Conservation (phyloP, 805 yeast species). For the Myxozyma sirexii region DNA sequence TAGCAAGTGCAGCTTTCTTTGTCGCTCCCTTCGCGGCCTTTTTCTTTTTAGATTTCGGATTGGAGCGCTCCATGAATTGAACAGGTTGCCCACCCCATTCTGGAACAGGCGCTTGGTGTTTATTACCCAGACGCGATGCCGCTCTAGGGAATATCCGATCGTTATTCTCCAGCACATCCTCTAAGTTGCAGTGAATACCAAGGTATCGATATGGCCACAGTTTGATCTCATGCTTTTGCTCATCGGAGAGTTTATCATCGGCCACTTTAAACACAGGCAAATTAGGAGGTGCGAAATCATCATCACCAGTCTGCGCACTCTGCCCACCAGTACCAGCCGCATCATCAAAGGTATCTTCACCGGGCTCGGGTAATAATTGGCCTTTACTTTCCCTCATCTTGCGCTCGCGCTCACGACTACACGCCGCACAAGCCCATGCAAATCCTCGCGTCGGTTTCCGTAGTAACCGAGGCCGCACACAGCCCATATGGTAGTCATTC, state of each 20-base stretch:
- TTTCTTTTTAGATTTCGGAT: slow-evolving; percentile 39
- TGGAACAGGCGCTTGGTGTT: slow-evolving; percentile 62
- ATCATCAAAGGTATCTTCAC: slow-evolving; percentile 18
- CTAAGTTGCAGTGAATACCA: slow-evolving; percentile 72
- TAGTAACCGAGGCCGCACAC: slow-evolving; percentile 81
- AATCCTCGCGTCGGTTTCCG: slow-evolving; percentile 84
- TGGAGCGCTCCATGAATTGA: slow-evolving; percentile 46
- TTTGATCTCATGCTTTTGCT: slow-evolving; percentile 38
- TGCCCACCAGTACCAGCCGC: background rate
- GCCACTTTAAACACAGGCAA: slow-evolving; percentile 38
- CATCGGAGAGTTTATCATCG: slow-evolving; percentile 35
- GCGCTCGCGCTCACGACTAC: slow-evolving; percentile 64
- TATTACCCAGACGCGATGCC: slow-evolving; percentile 71
- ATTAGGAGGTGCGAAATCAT: slow-evolving; percentile 10
- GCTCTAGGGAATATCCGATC: slow-evolving; percentile 83
- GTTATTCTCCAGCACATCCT: slow-evolving; percentile 74
- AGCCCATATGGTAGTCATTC: slow-evolving; percentile 71
- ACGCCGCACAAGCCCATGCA: slow-evolving; percentile 85
- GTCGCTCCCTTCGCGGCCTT: slow-evolving; percentile 26
- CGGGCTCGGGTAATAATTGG: slow-evolving; percentile 22
- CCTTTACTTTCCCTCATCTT: slow-evolving; percentile 46
- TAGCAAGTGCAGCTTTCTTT: background rate
- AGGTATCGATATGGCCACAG: slow-evolving; percentile 77
- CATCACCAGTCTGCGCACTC: background rate
- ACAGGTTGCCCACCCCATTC: slow-evolving; percentile 69